A percentile compares a stretch with the other conserved stretches of the same genome.
Conservation (phyloP, 2,329 filamentous ascomycete species). For the Penicillium sp. region DNA sequence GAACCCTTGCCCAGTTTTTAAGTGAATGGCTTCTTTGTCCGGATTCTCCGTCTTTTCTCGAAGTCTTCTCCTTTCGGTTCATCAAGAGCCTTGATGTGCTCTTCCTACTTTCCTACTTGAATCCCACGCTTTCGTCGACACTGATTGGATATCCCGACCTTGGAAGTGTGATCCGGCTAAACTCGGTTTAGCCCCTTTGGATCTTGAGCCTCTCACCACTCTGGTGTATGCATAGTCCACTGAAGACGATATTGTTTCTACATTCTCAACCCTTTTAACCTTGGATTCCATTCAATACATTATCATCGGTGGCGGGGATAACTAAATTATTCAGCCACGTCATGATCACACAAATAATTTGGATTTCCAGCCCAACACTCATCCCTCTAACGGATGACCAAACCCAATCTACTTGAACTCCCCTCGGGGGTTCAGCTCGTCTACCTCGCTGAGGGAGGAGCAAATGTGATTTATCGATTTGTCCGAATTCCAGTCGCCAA, state of each 20-base stretch:
- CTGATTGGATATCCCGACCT: neutral
- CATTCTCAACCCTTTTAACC: neutral
- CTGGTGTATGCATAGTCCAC: neutral
- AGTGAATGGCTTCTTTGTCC: neutral
- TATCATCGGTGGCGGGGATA: neutral
- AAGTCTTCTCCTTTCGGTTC: neutral
- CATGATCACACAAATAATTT: constrained; percentile 7
- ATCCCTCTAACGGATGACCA: constrained; percentile 33
- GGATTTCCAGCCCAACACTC: constrained; percentile 9
- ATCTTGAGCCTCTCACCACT: neutral
- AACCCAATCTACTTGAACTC: constrained; percentile 36
- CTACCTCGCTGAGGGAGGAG: constrained; percentile 68
- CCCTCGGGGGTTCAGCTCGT: constrained; percentile 36
- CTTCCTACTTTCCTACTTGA: neutral
- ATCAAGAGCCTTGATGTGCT: neutral
- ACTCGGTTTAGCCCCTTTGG: constrained; percentile 1
- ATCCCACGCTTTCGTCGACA: too few relatives aligned
- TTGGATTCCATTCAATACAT: neutral
- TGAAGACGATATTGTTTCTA: neutral
- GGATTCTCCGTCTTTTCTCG: neutral
- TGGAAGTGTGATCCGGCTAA: neutral
- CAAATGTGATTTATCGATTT: constrained; percentile 72
- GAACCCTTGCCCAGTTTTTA: neutral
- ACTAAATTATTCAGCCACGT: constrained; percentile 14
- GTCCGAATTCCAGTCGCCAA: constrained; percentile 32